phyloP scores from a whole-genome alignment of 371 early-diverging fungal species.

The Phascolomyces articulosus region DNA sequence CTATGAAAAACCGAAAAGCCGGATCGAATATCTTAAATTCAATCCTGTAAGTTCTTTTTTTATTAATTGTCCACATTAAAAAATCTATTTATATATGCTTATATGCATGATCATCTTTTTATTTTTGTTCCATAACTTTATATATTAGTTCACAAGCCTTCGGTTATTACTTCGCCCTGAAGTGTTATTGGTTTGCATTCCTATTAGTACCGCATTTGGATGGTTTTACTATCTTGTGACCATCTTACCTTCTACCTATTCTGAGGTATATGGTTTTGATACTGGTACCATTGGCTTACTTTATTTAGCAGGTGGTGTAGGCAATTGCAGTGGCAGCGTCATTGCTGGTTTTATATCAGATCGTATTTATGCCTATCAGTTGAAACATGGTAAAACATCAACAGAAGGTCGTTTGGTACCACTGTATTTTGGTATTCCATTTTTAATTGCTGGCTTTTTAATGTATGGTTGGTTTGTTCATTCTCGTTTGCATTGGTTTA shows the following conservation, averaged over 20 bases:
- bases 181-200: constrained; percentile 26
- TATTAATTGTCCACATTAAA: neutral
- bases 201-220: constrained; percentile 43
- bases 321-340: constrained; percentile 46
- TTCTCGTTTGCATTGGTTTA: constrained; percentile 26
- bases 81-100: neutral
- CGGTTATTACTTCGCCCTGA: constrained; percentile 22
- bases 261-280: constrained; percentile 40
- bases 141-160: constrained; percentile 40
- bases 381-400: constrained; percentile 7
- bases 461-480: constrained; percentile 46
- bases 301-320: constrained; percentile 54
- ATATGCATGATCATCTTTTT: neutral
- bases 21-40: constrained; percentile 25
- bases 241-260: constrained; percentile 43
- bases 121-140: no score
- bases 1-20: neutral
- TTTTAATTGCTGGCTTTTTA: constrained; percentile 24
- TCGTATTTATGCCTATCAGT: constrained; percentile 21
- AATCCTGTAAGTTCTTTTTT: constrained; percentile 35
- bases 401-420: constrained; percentile 30
- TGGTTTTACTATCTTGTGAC: constrained; percentile 55
- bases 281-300: constrained; percentile 52
- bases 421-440: constrained; percentile 29
- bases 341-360: constrained; percentile 44